Evolutionary conservation across 2,329 filamentous ascomycete species (phyloP), one percentile per base, ranked within the genome.

Genomic region (Diaporthe capsici): DNA sequence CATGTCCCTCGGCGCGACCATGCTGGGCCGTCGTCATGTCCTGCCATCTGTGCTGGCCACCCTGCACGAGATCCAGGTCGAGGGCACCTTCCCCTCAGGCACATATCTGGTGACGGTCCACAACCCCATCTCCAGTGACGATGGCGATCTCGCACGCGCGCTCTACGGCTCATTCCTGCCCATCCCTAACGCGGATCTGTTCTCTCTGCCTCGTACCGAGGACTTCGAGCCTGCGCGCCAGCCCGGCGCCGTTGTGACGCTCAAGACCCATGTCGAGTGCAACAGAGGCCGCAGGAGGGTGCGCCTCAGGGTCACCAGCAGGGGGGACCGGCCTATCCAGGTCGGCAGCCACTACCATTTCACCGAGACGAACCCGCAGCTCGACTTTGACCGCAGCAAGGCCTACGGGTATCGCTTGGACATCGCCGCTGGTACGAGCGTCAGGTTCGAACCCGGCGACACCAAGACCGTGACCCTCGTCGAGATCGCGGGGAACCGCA

Each of bases 321-420:
- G 90, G 80, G 96, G 96, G 9, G 96, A 98, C 84, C 88, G 96
- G 44, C 96, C 96, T 1, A 94, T 98, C 76, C 96, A 98, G 88
- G 94, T 96, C 76, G 96, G 96, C 44, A 98, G 95, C 44, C 96
- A 98, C 85, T 98, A 98, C 84, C 96, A 98, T 85, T 98, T 98
- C 83, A 92, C 98, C 81, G 96, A 98, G 86, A 94, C 92, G n/a
- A 98, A 98, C 84, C 94, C 95, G 0, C 91, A 94, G 83, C 89
- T 98, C 70, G 91, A 94, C 77, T 98, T 98, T 83, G 96, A 98
- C 84, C 94, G 96, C 37, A 86, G 91, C 68, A 91, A 91, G 79
- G 91, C 95, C 1, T 97, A 97, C 81, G 96, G 96, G 8, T 98
- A 91, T 85, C 91, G 95, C 15, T 89, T 98, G 20, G 96, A 98